Base-by-base conservation (phyloP, 225 moss, liverwort and hornwort genomes). In the Thuidium tamariscinum region DNA sequence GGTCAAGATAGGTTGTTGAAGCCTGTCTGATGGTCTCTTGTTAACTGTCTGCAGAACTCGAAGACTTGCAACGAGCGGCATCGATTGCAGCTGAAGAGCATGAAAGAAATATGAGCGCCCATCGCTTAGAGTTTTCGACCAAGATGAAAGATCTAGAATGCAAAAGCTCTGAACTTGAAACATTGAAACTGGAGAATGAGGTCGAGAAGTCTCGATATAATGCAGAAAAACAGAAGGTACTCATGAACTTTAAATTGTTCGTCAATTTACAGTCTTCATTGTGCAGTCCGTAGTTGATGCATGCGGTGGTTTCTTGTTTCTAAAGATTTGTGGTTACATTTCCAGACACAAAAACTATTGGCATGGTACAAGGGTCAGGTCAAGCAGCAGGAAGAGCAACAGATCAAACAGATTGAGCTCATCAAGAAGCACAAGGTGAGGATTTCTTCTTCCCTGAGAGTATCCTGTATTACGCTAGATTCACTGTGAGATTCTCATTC, bases 361-460 rank as follows among this genome's bases (percentile, higher is more conserved):
- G 91, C 87, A 44, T 92, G 90, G 82, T 91, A 93, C 55, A 91
- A 90, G 79, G 89, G 91, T 65, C 93, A 92, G 30, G 84, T 92
- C 22, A 86, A 91, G 77, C 81, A 90, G 63, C 96, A 95, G 82
- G 92, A 92, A 89, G 90, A 91, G 85, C 92, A 93, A 52, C 89
- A 96, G 37, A 63, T 69, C 6, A 86, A 93, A n/a, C 92, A 96
- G 74, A 74, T 95, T 70, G 92, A 93, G 77, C 96, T 96, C 61
- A 96, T 95, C 65, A 92, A 93, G 84, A 95, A 92, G 84, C 96
- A 96, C 65, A 89, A 96, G 94, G 96, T 87, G 60, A 46, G 36
- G n/a, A 83, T 76, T n/a, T 60, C 22, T 56, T 20, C 42, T 82
- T 54, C 7, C 16, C 55, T 39, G 55, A 36, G 13, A 55, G 82